phyloP scores from a whole-genome alignment of 2,329 filamentous ascomycete genomes.

The Chalaropsis thielavioides region DNA sequence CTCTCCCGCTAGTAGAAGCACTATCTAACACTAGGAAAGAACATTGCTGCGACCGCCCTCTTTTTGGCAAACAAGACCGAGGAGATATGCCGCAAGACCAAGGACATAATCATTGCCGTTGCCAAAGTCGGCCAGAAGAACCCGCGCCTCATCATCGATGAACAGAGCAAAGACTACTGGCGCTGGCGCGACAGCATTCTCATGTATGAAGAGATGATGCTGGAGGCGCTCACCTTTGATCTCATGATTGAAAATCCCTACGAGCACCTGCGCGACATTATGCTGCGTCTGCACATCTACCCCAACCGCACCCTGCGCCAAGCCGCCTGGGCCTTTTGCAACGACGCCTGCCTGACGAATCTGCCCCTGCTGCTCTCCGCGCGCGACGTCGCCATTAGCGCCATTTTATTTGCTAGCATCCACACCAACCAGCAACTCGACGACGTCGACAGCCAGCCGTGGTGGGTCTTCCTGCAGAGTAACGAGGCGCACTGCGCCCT shows the following conservation, averaged over 20 bases:
- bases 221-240: constrained; percentile 88
- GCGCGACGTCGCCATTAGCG: constrained; percentile 66
- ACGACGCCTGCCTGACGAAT: constrained; percentile 73
- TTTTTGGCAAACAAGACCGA: constrained; percentile 96
- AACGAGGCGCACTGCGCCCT: constrained; percentile 53
- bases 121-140: constrained; percentile 94
- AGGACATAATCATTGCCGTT: constrained; percentile 83
- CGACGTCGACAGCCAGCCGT: constrained; percentile 59
- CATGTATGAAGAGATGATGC: constrained; percentile 78
- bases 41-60: constrained; percentile 75
- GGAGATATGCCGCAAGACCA: constrained; percentile 91
- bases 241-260: constrained; percentile 83
- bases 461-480: constrained; percentile 73
- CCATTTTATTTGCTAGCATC: constrained; percentile 73
- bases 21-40: constrained; percentile 29
- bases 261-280: constrained; percentile 65
- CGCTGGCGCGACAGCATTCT: constrained; percentile 90
- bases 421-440: constrained; percentile 62
- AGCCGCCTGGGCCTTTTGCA: constrained; percentile 84
- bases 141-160: constrained; percentile 74
- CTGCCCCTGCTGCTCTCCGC: constrained; percentile 70
- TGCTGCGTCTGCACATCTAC: constrained; percentile 56
- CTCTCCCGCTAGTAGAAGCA: not conserved
- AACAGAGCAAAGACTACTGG: constrained; percentile 98
- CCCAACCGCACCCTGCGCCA: constrained; percentile 74